Evolutionary conservation across 768 basidiomycete species (phyloP).

Genomic region (Russula ochroleuca): DNA sequence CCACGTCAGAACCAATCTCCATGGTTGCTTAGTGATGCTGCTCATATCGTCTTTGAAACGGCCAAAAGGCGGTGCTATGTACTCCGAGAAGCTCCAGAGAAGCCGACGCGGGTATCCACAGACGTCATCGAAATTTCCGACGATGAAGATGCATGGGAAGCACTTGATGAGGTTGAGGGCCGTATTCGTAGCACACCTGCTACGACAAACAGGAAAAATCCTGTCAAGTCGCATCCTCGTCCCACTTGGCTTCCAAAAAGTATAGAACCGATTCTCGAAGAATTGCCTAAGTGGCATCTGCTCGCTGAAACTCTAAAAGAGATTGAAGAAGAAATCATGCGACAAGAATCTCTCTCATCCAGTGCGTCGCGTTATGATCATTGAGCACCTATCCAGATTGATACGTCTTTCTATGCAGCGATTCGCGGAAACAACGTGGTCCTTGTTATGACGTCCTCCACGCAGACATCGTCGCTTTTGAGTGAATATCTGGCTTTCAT

Average conservation of each 20-base stretch:
- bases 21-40: constrained; percentile 91
- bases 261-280: constrained; percentile 85
- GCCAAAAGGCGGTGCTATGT: constrained; percentile 82
- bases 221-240: constrained; percentile 31
- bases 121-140: constrained; percentile 44
- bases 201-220: constrained; percentile 21
- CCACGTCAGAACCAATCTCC: constrained; percentile 67
- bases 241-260: constrained; percentile 68
- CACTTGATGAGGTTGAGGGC: constrained; percentile 59
- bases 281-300: constrained; percentile 90
- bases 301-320: constrained; percentile 84
- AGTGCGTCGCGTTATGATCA: constrained; percentile 25
- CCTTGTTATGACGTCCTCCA: constrained; percentile 84
- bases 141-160: constrained; percentile 72
- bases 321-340: constrained; percentile 79
- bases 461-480: constrained; percentile 66
- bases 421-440: constrained; percentile 67
- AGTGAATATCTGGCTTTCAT: constrained; percentile 74
- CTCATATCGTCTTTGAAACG: constrained; percentile 75
- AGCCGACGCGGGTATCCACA: constrained; percentile 30
- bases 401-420: constrained; percentile 22
- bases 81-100: constrained; percentile 32
- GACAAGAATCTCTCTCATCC: constrained; percentile 44
- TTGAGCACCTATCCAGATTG: background rate
- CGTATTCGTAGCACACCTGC: constrained; percentile 17